Base-by-base conservation (phyloP, 2,329 filamentous ascomycete genomes). In the Colletotrichum lini region DNA sequence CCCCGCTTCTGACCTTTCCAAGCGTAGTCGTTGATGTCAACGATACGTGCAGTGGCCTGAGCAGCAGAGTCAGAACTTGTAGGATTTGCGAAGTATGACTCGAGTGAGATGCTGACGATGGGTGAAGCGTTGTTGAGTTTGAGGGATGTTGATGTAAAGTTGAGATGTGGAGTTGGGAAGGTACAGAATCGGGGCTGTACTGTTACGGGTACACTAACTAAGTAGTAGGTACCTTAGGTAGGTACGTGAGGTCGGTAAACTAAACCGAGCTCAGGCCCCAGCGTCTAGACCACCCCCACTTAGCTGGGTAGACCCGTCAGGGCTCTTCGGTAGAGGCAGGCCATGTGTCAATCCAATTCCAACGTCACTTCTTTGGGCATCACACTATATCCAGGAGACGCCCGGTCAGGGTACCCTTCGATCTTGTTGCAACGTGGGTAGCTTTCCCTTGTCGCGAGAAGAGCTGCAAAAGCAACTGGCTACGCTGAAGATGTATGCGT, bases 81-180 rank as follows among this genome's bases (percentile, higher is more conserved):
- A n/a, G 23, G 8, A 7, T n/a, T 18, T 21, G 15, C n/a, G 47
- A n/a, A 23, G 59, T 6, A 16, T 52, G 59, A 18, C 16, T 23
- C 26, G 45, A 40, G 15, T 23, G 15, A 42, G 45, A 18, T 40
- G 40, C n/a, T 23, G 35, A 42, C 18, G 59, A 52, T 52, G 35
- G 15, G 42, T 16, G 35, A 50, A 40, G 59, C 35, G 35, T 12
- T 45, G 38, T 42, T 63, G 38, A 59, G 60, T 54, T 42, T 63
- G 60, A 18, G 23, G 35, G 60, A 45, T 54, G 49, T 63, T 63
- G 23, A 54, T 63, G 60, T 63, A 38, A 45, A 63, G 60, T 63
- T 63, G 50, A 54, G 60, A 45, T 30, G 60, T 54, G 60, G 49
- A 63, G 60, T 54, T 44, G 60, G 60, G 26, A 54, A 54, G 23